Evolutionary conservation across 2,329 filamentous ascomycete species (phyloP).

Genomic region (Colletotrichum sp.): DNA sequence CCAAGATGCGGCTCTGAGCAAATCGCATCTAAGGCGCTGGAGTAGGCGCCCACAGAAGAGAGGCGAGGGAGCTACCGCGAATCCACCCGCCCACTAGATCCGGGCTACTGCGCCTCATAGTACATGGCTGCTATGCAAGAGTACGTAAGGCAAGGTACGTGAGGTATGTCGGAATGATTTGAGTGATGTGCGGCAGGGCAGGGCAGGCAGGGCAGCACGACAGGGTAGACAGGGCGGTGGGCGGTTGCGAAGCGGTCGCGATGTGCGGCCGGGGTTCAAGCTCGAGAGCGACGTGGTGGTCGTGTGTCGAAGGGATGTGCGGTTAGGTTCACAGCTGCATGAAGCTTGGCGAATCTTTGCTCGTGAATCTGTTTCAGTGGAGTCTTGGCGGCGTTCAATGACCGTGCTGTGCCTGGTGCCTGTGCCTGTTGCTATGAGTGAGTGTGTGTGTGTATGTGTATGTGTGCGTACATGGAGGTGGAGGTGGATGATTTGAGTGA

Average conservation of each 20-base stretch:
- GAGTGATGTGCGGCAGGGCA: not conserved
- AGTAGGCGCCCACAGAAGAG: not conserved
- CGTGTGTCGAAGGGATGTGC: not conserved
- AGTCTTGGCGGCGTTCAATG: conserved; percentile 6
- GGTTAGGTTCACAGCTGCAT: conserved; percentile 10
- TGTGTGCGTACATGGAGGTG: not conserved
- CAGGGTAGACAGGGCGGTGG: not conserved
- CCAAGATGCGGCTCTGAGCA: conserved; percentile 9
- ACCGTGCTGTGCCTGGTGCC: conserved; percentile 15
- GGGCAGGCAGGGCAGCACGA: not conserved
- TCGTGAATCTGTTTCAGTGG: conserved; percentile 17
- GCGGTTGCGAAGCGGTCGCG: not conserved
- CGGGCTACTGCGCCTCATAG: not conserved
- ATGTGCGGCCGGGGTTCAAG: not conserved
- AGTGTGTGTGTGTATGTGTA: too few species aligned
- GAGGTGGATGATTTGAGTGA: not conserved
- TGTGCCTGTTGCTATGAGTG: not conserved
- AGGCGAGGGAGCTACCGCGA: not conserved
- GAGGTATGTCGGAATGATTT: not conserved
- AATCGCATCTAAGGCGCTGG: conserved; percentile 12
- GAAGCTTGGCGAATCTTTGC: conserved; percentile 21
- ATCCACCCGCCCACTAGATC: not conserved
- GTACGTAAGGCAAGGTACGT: not conserved
- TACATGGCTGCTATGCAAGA: not conserved
- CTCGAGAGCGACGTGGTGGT: not conserved